Conservation (phyloP, 1,139 yeast species). For the Saccharomyces hybrid region DNA sequence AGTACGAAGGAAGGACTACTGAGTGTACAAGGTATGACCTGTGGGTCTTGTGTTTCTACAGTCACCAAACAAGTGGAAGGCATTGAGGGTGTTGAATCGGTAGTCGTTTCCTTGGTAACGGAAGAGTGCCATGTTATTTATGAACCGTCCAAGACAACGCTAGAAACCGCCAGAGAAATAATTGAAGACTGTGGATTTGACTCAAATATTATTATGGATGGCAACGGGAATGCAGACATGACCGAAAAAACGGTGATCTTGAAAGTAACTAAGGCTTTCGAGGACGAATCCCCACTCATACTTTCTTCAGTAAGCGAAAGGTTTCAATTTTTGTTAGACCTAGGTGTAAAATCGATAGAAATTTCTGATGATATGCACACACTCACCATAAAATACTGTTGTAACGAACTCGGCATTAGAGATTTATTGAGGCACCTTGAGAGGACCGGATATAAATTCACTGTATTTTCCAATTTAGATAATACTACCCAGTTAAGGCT, state of each 20-base stretch:
- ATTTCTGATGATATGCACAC: conserved; percentile 19
- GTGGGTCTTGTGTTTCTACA: conserved; percentile 71
- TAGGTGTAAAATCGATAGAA: conserved; percentile 41
- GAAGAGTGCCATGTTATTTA: conserved; percentile 56
- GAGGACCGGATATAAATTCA: conserved; percentile 43
- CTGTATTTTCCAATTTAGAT: conserved; percentile 28
- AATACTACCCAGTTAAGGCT: conserved; percentile 52
- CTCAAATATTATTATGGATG: conserved; percentile 30
- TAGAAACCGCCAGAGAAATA: conserved; percentile 32
- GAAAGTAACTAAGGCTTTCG: not conserved
- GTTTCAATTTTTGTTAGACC: conserved; percentile 32
- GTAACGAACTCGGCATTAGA: conserved; percentile 47
- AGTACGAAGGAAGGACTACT: conserved; percentile 1
- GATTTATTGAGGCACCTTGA: conserved; percentile 44
- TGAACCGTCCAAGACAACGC: conserved; percentile 28
- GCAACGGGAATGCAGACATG: conserved; percentile 7
- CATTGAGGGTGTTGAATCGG: conserved; percentile 36
- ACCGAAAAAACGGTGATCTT: not conserved
- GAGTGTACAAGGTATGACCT: conserved; percentile 67
- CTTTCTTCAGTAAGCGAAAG: not conserved
- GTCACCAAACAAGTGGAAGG: conserved; percentile 47
- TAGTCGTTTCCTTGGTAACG: conserved; percentile 60
- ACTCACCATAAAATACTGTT: conserved; percentile 36
- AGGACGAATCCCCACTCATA: not conserved
- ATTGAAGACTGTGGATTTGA: conserved; percentile 78